These are phyloP conservation scores for Phycomyces blakesleeanus DNA, from an alignment of 192 early-diverging fungal species.

Conservation along the genomic window DNA sequence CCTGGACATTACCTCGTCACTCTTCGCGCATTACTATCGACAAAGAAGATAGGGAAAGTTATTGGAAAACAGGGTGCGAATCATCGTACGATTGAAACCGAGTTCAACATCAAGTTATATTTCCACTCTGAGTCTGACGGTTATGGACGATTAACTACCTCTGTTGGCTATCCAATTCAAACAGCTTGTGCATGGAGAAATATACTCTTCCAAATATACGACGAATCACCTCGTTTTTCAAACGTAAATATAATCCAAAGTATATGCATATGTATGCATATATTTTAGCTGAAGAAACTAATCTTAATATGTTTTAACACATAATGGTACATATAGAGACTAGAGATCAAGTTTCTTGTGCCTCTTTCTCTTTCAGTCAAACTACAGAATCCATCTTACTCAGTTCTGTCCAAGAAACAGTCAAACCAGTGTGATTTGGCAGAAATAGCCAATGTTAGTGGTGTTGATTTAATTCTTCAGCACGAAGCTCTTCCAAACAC, in stretches of 20 bases:
- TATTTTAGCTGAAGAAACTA: too few relatives aligned
- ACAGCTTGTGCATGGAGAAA: constrained; percentile 19
- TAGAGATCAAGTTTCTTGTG: constrained; percentile 5
- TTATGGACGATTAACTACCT: constrained; percentile 9
- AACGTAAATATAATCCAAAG: too few relatives aligned
- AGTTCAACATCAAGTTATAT: constrained; percentile 8
- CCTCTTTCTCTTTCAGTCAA: background rate
- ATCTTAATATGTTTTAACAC: background rate
- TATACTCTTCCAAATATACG: constrained; percentile 5
- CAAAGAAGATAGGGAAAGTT: background rate
- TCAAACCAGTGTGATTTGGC: constrained; percentile 4
- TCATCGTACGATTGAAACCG: constrained; percentile 16
- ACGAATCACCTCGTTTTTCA: background rate
- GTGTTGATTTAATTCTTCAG: constrained; percentile 5
- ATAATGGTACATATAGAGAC: background rate
- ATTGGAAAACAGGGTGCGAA: constrained; percentile 10
- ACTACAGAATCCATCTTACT: background rate
- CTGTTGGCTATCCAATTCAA: constrained; percentile 2
- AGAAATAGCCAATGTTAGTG: constrained; percentile 12
- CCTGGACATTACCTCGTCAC: constrained; percentile 8
- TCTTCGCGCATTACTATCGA: constrained; percentile 16
- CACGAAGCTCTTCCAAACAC: constrained; percentile 11
- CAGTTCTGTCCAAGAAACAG: background rate
- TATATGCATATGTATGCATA: too few relatives aligned
- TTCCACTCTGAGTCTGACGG: background rate